Percentiles rank a stretch among this genome's conserved stretches.
Evolutionary conservation across 805 yeast genomes (phyloP).

Genomic region (Metschnikowia sp.): DNA sequence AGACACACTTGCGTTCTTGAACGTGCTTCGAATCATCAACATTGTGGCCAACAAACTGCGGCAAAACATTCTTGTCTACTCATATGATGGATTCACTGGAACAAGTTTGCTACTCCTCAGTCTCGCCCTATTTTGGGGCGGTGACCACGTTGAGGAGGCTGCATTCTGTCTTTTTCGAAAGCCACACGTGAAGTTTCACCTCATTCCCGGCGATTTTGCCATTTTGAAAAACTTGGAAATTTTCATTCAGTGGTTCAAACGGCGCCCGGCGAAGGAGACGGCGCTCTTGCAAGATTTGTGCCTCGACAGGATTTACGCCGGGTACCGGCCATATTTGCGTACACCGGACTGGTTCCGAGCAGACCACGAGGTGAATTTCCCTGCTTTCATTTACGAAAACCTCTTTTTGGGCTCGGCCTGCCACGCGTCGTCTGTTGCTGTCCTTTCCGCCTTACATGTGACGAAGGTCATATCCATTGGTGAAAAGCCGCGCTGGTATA

Average conservation of each 20-base stretch:
- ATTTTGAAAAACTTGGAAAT: slow-evolving; percentile 30
- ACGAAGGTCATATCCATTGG: slow-evolving; percentile 32
- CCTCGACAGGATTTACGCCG: neutral
- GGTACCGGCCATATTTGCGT: slow-evolving; percentile 1
- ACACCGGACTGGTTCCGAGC: slow-evolving; percentile 33
- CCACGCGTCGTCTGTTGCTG: slow-evolving; percentile 32
- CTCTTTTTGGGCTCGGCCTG: slow-evolving; percentile 31
- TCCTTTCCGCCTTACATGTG: slow-evolving; percentile 24
- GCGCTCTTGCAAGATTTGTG: slow-evolving; percentile 3
- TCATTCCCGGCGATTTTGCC: slow-evolving; percentile 27
- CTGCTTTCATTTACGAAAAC: slow-evolving; percentile 28
- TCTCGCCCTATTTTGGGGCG: slow-evolving; percentile 16
- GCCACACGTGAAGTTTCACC: slow-evolving; percentile 25
- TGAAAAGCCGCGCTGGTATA: slow-evolving; percentile 34
- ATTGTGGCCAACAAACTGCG: slow-evolving; percentile 16
- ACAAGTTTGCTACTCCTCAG: slow-evolving; percentile 24
- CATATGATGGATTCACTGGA: slow-evolving; percentile 40
- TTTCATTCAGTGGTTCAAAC: slow-evolving; percentile 25
- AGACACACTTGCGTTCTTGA: slow-evolving; percentile 27
- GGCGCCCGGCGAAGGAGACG: slow-evolving; percentile 8
- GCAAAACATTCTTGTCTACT: slow-evolving; percentile 28
- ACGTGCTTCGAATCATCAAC: slow-evolving; percentile 28
- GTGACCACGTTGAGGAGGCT: slow-evolving; percentile 23
- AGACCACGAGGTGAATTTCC: slow-evolving; percentile 33
- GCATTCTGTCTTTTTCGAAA: slow-evolving; percentile 19